phyloP scores from a whole-genome alignment of 148 eudicot genomes.

The Silene latifolia region DNA sequence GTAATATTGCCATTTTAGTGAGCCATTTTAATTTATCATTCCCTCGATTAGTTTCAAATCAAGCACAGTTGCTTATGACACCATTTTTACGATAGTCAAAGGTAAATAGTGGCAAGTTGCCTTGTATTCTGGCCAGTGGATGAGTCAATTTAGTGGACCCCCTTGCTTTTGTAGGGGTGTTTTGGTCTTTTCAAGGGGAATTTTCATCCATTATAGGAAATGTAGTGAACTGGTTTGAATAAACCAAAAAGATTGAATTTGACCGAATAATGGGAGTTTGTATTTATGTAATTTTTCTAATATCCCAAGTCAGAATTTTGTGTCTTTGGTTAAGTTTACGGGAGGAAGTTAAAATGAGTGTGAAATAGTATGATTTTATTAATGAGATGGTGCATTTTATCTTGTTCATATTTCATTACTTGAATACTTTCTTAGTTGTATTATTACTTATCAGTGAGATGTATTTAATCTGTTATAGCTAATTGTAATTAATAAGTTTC shows the following conservation, averaged over 20 bases:
- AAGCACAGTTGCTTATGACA: not conserved
- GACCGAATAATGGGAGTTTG: too few relatives aligned
- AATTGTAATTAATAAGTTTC: not conserved
- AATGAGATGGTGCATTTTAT: not conserved
- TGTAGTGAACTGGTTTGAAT: too few relatives aligned
- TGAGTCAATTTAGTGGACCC: not conserved
- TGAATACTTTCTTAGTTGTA: not conserved
- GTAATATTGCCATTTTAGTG: too few relatives aligned
- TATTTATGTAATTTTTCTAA: too few relatives aligned
- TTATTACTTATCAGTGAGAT: not conserved
- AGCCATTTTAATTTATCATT: too few relatives aligned
- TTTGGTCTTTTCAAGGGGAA: not conserved
- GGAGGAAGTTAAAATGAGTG: not conserved
- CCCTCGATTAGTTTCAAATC: not conserved
- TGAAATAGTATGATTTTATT: not conserved
- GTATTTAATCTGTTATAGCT: not conserved
- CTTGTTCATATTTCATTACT: not conserved
- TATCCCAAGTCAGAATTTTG: too few relatives aligned
- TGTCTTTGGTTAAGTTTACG: not conserved
- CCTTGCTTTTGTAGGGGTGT: not conserved
- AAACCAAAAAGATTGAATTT: too few relatives aligned
- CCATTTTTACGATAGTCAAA: too few relatives aligned
- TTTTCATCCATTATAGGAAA: too few relatives aligned
- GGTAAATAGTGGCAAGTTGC: not conserved
- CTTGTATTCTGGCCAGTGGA: not conserved